Base-by-base conservation (phyloP, 2,329 filamentous ascomycete genomes). In the Fusarium odoratissimum region DNA sequence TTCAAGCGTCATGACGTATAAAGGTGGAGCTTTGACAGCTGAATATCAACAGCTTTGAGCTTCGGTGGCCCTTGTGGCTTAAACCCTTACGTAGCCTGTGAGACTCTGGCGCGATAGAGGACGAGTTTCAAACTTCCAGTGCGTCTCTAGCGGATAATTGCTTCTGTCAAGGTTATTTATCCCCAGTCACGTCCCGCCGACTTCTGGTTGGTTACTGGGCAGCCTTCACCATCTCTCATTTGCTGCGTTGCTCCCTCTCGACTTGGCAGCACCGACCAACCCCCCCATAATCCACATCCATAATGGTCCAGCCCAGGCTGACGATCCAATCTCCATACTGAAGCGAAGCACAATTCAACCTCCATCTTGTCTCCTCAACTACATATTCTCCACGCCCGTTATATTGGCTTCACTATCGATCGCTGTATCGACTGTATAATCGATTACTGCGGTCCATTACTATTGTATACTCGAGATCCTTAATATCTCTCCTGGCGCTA, bases 181-280 rank as follows among this genome's bases (percentile, higher is more conserved):
- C 60, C 64, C 60, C 64, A 64, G 61, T 56, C 64, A 38, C 16
- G 55, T 60, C 33, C 51, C 59, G 60, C 65, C 46, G 52, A 46
- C 70, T 71, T 64, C 63, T 77, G 75, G 71, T 76, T 77, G 75
- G 75, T 57, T 25, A 25, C 41, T 25, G n/a, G 37, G 25, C 33
- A 54, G 55, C 58, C 41, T 46, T 58, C 65, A 52, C 63, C 66
- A 54, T 40, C 51, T 69, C 58, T 70, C 69, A 76, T 72, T 75
- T 71, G 65, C 48, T 51, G 46, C n/a, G 16, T 51, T 35, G n/a
- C 56, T 66, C 45, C 41, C 64, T 65, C 71, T 66, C 64, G 48
- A 64, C 65, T 67, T 67, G 66, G 69, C 74, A 77, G 73, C 74
- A 74, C 71, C 74, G 67, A 74, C 73, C 71, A 72, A 72, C 63